Evolutionary conservation across 73 alveolate species (phyloP).

Genomic region (Paramecium octaurelia): DNA sequence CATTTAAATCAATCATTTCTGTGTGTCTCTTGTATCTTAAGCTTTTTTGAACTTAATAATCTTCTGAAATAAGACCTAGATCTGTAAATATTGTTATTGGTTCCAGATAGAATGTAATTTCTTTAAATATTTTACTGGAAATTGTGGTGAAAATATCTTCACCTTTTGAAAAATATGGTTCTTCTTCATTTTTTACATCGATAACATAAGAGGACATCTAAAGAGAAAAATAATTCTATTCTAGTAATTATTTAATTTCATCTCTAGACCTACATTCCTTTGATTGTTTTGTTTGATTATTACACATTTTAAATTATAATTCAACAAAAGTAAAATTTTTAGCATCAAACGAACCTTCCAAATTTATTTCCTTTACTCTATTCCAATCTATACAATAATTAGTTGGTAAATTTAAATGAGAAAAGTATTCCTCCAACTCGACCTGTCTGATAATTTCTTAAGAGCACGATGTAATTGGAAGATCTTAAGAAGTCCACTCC

Average conservation of each 20-base stretch:
- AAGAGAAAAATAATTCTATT: not conserved
- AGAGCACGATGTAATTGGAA: not conserved
- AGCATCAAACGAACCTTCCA: constrained; percentile 13
- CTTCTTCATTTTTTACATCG: not conserved
- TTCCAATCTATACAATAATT: constrained; percentile 49
- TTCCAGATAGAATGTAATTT: not conserved
- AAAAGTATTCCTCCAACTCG: not conserved
- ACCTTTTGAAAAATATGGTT: not conserved
- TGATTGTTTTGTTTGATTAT: not conserved
- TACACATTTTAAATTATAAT: constrained; percentile 3
- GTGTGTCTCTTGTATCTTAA: not conserved
- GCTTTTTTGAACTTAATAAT: not conserved
- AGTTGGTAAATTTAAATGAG: not conserved
- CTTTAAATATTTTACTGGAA: not conserved
- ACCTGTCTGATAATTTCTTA: not conserved
- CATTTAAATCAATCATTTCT: constrained; percentile 40
- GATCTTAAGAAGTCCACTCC: not conserved
- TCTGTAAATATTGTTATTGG: not conserved
- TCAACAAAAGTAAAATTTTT: not conserved
- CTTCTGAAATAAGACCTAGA: not conserved
- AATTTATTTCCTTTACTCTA: not conserved
- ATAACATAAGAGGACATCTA: not conserved
- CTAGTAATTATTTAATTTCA: not conserved
- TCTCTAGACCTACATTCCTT: not conserved
- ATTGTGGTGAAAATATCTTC: not conserved